phyloP scores from a whole-genome alignment of 2,329 filamentous ascomycete species.

The Xylaria sp. region DNA sequence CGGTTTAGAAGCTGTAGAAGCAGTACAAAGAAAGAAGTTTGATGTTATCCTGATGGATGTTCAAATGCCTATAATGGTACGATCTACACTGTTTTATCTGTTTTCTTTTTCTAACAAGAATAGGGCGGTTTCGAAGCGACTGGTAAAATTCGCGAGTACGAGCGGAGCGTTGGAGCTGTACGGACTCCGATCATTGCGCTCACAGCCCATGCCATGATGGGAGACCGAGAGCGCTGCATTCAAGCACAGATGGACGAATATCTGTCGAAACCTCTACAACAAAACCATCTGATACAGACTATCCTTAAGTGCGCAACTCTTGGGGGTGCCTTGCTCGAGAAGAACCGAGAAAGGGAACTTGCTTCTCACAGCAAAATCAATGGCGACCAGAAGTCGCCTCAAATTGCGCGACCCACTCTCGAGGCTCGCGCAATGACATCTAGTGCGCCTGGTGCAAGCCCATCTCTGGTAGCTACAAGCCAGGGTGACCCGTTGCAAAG shows the following conservation, averaged over 20 bases:
- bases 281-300: conserved; percentile 96
- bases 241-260: conserved; percentile 99
- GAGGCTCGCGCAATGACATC: conserved; percentile 76
- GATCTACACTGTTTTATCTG: conserved; percentile 44
- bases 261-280: conserved; percentile 93
- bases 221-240: conserved; percentile 96
- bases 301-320: conserved; percentile 97
- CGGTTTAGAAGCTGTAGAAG: conserved; percentile 89
- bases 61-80: conserved; percentile 98
- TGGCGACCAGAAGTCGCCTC: conserved; percentile 51
- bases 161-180: conserved; percentile 80
- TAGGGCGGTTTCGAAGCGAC: conserved; percentile 97
- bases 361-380: conserved; percentile 61
- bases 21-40: conserved; percentile 91
- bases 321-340: conserved; percentile 82
- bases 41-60: conserved; percentile 99
- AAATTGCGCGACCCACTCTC: conserved; percentile 43
- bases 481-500: conserved; percentile 67
- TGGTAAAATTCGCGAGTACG: conserved; percentile 94
- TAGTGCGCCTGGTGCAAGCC: conserved; percentile 69
- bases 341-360: conserved; percentile 72
- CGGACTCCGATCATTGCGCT: conserved; percentile 96
- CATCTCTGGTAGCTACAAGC: conserved; percentile 68
- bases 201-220: conserved; percentile 98
- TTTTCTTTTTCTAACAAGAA: conserved; percentile 28